Percentiles rank a stretch among this genome's conserved stretches.
phyloP scores from a whole-genome alignment of 345 rosid genomes.

The Lumnitzera littorea region DNA sequence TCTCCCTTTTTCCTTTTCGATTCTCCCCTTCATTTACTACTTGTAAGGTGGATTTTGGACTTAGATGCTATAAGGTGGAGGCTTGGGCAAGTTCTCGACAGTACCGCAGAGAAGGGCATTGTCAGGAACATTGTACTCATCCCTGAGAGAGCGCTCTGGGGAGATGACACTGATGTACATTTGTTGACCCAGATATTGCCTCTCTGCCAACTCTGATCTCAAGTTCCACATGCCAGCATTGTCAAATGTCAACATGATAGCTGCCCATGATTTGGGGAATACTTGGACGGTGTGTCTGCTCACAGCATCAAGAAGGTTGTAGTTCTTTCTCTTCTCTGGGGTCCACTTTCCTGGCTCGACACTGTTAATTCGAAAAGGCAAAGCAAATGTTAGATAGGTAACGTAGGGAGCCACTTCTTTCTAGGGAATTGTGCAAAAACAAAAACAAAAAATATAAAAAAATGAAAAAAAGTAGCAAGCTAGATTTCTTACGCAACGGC shows the following conservation, averaged over 20 bases:
- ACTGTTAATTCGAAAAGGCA: conserved; percentile 6
- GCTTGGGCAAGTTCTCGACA: conserved; percentile 12
- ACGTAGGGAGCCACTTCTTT: background rate
- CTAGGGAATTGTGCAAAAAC: background rate
- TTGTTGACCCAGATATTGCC: conserved; percentile 35
- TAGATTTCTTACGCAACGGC: conserved; percentile 28
- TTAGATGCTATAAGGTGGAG: conserved; percentile 13
- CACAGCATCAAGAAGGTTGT: conserved; percentile 7
- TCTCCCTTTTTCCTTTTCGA: too few relatives aligned
- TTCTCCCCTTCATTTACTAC: too few relatives aligned
- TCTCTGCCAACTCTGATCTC: conserved; percentile 35
- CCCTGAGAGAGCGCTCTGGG: conserved; percentile 15
- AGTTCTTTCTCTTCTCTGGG: conserved; percentile 13
- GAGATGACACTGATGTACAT: conserved; percentile 28
- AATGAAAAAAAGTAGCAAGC: background rate
- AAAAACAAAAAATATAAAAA: background rate
- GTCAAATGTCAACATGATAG: conserved; percentile 35
- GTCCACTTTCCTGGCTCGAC: conserved; percentile 20
- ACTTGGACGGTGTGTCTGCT: conserved; percentile 25
- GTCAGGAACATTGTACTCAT: conserved; percentile 15
- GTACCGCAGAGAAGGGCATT: conserved; percentile 13
- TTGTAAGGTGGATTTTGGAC: background rate
- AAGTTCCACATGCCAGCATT: conserved; percentile 43
- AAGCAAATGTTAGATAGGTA: background rate
- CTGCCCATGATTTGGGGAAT: conserved; percentile 38